Conservation (phyloP, 2,329 filamentous ascomycete species). For the Lomentospora prolificans region DNA sequence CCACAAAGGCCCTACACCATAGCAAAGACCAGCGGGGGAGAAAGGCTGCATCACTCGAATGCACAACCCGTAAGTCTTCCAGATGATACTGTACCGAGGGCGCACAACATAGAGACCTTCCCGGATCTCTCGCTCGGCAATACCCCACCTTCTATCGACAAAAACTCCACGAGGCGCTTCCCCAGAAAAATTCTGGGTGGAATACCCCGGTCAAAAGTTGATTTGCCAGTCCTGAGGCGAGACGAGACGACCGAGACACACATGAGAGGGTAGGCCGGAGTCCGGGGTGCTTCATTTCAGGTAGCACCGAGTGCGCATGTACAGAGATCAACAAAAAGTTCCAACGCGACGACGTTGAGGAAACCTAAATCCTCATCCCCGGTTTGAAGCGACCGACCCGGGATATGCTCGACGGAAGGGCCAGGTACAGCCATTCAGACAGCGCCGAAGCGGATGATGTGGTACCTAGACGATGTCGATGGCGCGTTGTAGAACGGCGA, state of each 20-base stretch:
- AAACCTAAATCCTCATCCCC: not conserved
- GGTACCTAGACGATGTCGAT: not conserved
- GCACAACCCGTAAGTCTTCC: not conserved
- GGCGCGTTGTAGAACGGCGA: constrained; percentile 2
- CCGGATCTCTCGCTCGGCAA: not conserved
- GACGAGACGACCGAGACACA: not conserved
- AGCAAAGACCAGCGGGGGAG: not conserved
- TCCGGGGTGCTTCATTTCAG: no score
- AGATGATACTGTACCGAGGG: not conserved
- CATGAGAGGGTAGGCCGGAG: not conserved
- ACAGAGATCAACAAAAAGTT: not conserved
- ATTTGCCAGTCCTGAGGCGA: not conserved
- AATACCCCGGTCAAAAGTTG: no score
- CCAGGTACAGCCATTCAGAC: not conserved
- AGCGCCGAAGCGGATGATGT: not conserved
- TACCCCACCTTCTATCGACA: not conserved
- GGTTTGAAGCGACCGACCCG: not conserved
- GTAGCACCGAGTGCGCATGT: no score
- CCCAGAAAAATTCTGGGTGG: no score
- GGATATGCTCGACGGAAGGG: not conserved
- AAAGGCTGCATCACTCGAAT: not conserved
- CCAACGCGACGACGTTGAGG: not conserved
- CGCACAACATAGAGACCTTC: not conserved
- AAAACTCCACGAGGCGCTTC: not conserved
- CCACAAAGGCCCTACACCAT: not conserved